Base-by-base conservation (phyloP, 129 eudicot genomes). In the Flaveria bidentis region DNA sequence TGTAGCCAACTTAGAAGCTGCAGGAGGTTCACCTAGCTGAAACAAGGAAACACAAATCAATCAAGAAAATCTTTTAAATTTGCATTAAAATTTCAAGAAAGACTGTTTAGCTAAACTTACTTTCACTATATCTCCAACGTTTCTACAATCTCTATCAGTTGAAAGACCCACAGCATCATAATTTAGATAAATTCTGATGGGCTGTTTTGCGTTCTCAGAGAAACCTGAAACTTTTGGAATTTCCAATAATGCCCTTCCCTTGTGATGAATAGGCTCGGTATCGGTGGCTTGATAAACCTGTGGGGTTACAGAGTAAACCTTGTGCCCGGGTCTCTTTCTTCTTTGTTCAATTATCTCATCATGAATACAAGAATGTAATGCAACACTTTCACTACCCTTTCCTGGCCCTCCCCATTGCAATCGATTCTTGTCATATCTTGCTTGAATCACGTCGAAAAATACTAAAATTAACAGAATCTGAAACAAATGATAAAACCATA, bases 111-210 rank as follows among this genome's bases (percentile, higher is more conserved):
- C 26, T 26, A 47, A 26, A 84, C 89, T 78, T 61, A 78, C 98
- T 96, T 93, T 93, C 10, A 93, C 97, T 73, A 90, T 87, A 69
- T 90, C 91, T 26, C 98, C 97, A 69, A 91, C 83, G 50, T 78
- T 84, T 51, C 89, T 85, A 67, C 98, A 93, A 61, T 93, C 98
- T 84, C 98, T 87, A 82, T 90, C 96, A n/a, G 96, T 86, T 30
- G 97, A 93, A 76, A 87, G 98, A 33, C 98, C 98, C 72, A 93
- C 98, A 51, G 98, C 98, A 71, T 93, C 98, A 77, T 90, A 93
- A 56, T 93, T 93, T 77, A 93, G 82, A 78, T 83, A 91, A 93
- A 93, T 93, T 67, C 98, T 83, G 62, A 93, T 93, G 47, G 97
- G 98, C 51, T 85, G 84, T 79, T 93, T 93, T 33, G 68, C 84